Conservation (phyloP, 228 moss, liverwort and hornwort genomes). For the Sphagnum magellanicum region DNA sequence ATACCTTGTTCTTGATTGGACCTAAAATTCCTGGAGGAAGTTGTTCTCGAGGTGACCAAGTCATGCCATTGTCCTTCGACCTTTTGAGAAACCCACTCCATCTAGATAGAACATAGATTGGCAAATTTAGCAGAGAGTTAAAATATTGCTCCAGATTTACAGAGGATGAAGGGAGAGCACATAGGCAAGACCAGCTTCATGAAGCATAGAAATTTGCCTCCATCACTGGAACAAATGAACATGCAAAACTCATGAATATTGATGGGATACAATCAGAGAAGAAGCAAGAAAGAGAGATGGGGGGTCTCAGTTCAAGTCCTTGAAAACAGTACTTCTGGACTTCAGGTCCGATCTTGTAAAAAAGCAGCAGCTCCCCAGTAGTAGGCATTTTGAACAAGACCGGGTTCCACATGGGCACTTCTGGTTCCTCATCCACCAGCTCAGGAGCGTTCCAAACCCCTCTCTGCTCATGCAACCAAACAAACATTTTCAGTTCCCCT, state of each 20-base stretch:
- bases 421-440: constrained; percentile 41
- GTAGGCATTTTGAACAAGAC: constrained; percentile 75
- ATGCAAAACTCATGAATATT: background rate
- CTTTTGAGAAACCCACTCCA: constrained; percentile 92
- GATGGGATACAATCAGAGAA: constrained; percentile 1
- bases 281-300: background rate
- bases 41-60: constrained; percentile 68
- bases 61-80: constrained; percentile 59
- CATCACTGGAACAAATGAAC: too few species aligned
- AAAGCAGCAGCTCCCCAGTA: constrained; percentile 66
- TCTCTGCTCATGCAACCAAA: constrained; percentile 27
- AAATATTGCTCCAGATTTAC: too few species aligned
- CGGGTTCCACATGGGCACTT: constrained; percentile 78
- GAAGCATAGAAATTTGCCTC: too few species aligned
- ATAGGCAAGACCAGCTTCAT: too few species aligned
- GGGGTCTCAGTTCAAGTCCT: too few species aligned
- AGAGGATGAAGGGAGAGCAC: too few species aligned
- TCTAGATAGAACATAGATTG: constrained; percentile 9
- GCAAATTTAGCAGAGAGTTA: too few species aligned
- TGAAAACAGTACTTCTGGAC: constrained; percentile 55
- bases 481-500: constrained; percentile 2
- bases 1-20: constrained; percentile 84
- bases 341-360: constrained; percentile 87
- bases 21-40: constrained; percentile 85
- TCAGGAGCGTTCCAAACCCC: constrained; percentile 53